phyloP scores from a whole-genome alignment of 1,284 basidiomycete species.

The Phellopilus nigrolimitatus region DNA sequence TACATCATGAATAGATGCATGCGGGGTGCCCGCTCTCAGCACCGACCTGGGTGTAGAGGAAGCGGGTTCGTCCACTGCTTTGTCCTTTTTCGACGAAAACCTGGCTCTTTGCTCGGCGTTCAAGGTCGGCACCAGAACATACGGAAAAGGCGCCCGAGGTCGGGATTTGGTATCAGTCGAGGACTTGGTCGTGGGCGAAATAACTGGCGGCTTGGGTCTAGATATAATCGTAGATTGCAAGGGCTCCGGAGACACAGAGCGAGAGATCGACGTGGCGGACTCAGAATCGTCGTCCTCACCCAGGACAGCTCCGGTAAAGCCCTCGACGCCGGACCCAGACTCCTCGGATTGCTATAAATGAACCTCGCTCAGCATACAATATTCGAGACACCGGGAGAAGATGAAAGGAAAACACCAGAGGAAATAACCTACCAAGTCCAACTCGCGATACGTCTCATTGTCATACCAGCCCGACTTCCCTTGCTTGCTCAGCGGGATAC shows the following conservation, averaged over 20 bases:
- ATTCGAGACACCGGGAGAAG: background rate
- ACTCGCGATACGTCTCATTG: background rate
- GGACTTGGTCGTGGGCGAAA: background rate
- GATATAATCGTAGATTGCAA: background rate
- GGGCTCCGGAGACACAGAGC: background rate
- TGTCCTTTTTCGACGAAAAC: background rate
- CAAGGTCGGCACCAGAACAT: background rate
- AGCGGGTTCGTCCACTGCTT: too few relatives aligned
- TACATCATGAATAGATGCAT: too few relatives aligned
- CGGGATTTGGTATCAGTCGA: background rate
- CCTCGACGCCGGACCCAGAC: background rate
- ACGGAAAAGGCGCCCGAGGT: too few relatives aligned
- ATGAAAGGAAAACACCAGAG: too few relatives aligned
- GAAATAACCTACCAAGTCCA: background rate
- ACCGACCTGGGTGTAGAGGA: too few relatives aligned
- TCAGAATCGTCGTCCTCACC: background rate
- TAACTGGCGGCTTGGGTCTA: background rate
- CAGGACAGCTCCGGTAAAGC: background rate
- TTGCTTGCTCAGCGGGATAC: conserved; percentile 26
- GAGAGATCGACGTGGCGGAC: background rate
- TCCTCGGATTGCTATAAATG: background rate
- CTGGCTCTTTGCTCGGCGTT: background rate
- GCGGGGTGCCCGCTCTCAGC: too few relatives aligned
- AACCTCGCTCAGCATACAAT: background rate
- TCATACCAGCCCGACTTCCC: conserved; percentile 14